Evolutionary conservation across 306 rosid genomes (phyloP), one percentile per base, ranked within the genome.

Genomic region (Lathyrus sativus): DNA sequence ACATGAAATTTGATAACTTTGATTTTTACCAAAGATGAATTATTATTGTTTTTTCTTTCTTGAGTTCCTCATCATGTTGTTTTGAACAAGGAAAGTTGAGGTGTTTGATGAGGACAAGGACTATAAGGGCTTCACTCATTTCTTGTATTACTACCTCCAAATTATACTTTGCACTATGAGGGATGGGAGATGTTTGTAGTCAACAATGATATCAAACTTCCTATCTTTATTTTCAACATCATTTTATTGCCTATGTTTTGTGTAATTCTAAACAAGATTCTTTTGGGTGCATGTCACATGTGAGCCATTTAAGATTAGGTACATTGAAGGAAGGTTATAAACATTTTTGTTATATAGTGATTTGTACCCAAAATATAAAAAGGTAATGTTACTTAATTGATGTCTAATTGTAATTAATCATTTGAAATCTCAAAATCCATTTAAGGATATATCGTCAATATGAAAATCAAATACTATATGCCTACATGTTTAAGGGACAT

Each of bases 61-160:
- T 44, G 41, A 65, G 46, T 11, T 54, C 63, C 77, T 78, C 82
- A 84, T 86, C 72, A 89, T 89, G 65, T 67, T 53, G 43, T 67
- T 80, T 87, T 81, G 89, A 82, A 63, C 71, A 68, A 62, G 35
- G 65, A 62, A 66, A 79, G 69, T 75, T 39, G 72, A 67, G 87
- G 39, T 10, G 74, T 85, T 85, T 80, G 88, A 87, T 81, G 84
- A 81, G 72, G 71, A 43, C 70, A 58, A 55, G 76, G 91, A 85
- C 96, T 83, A 76, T 75, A 59, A 79, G 58, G 53, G 18, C 49
- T 71, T 78, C 85, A 89, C 89, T 89, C 88, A 86, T 86, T 84
- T 82, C 88, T 65, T 67, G 79, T 81, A 70, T 80, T 81, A 81
- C 87, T 81, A 79, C 73, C 85, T 5, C 81, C 83, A 75, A 73